phyloP scores from a whole-genome alignment of 1,284 basidiomycete species.

The Stygiomarasmius scandens region DNA sequence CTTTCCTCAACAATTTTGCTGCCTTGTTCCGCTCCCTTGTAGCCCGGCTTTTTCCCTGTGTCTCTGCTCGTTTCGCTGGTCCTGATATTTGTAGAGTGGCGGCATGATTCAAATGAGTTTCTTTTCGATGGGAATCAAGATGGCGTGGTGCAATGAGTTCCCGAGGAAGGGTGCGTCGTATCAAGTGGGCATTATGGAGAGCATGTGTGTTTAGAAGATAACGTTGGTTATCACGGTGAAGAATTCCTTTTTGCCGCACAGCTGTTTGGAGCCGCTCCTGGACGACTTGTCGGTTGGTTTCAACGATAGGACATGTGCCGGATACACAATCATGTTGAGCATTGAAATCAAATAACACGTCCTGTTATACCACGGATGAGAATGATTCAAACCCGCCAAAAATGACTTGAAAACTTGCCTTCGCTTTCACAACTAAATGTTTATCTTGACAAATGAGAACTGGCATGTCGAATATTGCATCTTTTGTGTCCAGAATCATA shows the following conservation, averaged over 20 bases:
- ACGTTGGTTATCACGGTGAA: conserved; percentile 8
- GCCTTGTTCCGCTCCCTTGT: neutral
- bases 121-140: neutral
- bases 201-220: conserved; percentile 26
- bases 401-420: too few species aligned
- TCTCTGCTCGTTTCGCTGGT: neutral
- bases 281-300: neutral
- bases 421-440: too few species aligned
- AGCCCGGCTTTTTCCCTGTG: neutral
- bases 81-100: neutral
- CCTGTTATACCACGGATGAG: neutral
- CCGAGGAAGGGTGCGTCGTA: conserved; percentile 36
- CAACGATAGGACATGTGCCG: conserved; percentile 5
- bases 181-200: conserved; percentile 24
- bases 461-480: too few species aligned
- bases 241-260: neutral
- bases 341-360: conserved; percentile 6
- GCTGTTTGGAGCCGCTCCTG: conserved; percentile 4
- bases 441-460: too few species aligned
- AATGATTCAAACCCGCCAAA: too few species aligned
- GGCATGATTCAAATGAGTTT: neutral
- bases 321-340: conserved; percentile 7
- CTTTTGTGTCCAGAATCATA: too few species aligned
- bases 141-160: conserved; percentile 40
- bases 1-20: neutral